A percentile compares a stretch with the other conserved stretches of the same genome.
These are phyloP conservation scores for Daedalea quercina DNA, from an alignment of 768 basidiomycete genomes.

Conservation along the genomic window DNA sequence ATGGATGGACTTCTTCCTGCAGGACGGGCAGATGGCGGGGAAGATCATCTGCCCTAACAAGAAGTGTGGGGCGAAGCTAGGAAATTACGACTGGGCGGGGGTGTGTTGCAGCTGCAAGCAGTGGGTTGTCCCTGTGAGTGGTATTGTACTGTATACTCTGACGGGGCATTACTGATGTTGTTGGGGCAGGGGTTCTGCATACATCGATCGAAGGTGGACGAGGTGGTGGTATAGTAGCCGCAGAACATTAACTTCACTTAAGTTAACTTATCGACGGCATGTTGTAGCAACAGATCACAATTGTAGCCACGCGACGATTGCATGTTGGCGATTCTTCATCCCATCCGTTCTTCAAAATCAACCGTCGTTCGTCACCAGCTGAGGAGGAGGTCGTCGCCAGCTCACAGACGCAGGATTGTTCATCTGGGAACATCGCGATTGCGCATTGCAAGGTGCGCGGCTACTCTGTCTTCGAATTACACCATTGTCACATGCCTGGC, in stretches of 20 bases:
- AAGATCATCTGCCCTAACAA: slow-evolving; percentile 91
- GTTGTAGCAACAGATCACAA: background rate
- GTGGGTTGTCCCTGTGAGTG: slow-evolving; percentile 85
- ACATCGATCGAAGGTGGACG: slow-evolving; percentile 47
- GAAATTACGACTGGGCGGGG: slow-evolving; percentile 97
- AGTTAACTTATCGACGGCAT: background rate
- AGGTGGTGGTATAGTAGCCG: slow-evolving; percentile 24
- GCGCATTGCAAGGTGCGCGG: too few relatives aligned
- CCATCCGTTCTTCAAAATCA: too few relatives aligned
- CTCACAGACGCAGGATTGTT: too few relatives aligned
- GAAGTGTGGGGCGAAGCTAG: slow-evolving; percentile 86
- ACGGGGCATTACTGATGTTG: too few relatives aligned
- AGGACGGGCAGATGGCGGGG: slow-evolving; percentile 71
- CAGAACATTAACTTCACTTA: background rate
- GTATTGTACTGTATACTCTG: background rate
- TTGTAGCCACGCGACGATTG: too few relatives aligned
- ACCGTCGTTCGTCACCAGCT: too few relatives aligned
- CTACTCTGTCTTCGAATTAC: too few relatives aligned
- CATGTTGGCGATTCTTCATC: too few relatives aligned
- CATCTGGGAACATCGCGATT: too few relatives aligned
- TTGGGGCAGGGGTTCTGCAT: slow-evolving; percentile 50
- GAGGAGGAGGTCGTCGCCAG: too few relatives aligned
- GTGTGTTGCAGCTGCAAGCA: slow-evolving; percentile 85
- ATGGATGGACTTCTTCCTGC: slow-evolving; percentile 90
- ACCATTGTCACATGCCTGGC: too few relatives aligned